Percentiles rank a stretch among this genome's conserved stretches.
These are phyloP conservation scores for Logfia minima DNA, from an alignment of 129 eudicot species.

Conservation along the genomic window DNA sequence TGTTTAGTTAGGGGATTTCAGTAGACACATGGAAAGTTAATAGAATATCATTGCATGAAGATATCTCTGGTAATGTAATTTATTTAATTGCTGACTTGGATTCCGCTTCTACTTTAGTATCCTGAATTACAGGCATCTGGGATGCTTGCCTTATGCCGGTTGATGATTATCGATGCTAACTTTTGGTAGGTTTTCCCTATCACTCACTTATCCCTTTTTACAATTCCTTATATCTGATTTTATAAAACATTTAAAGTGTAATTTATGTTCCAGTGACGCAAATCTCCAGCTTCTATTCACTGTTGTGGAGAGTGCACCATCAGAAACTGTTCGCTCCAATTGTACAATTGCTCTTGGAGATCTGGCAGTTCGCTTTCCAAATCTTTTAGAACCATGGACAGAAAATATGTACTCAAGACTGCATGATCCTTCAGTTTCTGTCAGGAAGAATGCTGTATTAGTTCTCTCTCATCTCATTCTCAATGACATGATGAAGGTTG, in stretches of 20 bases:
- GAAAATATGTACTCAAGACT: constrained; percentile 87
- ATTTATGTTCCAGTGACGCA: constrained; percentile 59
- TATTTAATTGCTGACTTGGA: constrained; percentile 41
- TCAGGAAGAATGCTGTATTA: constrained; percentile 90
- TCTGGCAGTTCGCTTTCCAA: constrained; percentile 93
- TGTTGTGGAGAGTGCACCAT: constrained; percentile 89
- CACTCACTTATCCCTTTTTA: background rate
- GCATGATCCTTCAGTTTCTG: constrained; percentile 79
- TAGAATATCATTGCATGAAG: background rate
- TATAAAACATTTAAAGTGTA: background rate
- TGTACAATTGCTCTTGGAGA: constrained; percentile 99
- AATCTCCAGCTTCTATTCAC: constrained; percentile 95
- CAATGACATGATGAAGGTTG: constrained; percentile 99
- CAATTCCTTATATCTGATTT: background rate
- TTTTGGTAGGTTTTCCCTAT: constrained; percentile 60
- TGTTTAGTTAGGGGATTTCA: background rate
- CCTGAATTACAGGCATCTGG: constrained; percentile 95
- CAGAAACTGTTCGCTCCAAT: constrained; percentile 93
- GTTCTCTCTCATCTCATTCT: constrained; percentile 97
- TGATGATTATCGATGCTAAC: constrained; percentile 88
- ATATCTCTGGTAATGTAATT: background rate
- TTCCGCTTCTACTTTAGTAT: constrained; percentile 47
- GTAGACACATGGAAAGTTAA: background rate
- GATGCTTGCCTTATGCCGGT: constrained; percentile 90
- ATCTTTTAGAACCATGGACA: constrained; percentile 96